Base-by-base conservation (phyloP, 179 eudicot species). In the Drosera spatulata region DNA sequence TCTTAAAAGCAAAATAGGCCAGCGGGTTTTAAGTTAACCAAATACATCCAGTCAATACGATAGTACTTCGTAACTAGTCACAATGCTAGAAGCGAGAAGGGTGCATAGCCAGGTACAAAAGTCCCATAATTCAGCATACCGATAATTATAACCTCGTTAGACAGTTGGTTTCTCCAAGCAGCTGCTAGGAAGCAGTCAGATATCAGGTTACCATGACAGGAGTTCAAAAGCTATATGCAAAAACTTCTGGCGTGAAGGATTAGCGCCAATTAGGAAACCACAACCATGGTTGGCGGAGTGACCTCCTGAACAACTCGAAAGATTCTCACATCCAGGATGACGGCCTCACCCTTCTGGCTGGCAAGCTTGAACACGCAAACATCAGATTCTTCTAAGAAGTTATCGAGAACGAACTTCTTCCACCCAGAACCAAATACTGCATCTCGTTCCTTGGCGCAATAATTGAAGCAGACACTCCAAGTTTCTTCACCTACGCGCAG, bases 381-480 rank as follows among this genome's bases (percentile, higher is more conserved):
- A 59, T 85, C 91, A 33, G 41, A 76, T 44, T 77, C 78, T 70
- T 82, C 80, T 57, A 82, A 64, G 65, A 37, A 50, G 61, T 78
- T 82, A 0, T 76, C 82, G 1, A 62, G 3, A 39, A 61, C 80
- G 37, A 85, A 82, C 1, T 66, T 60, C 69, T 64, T 80, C 91
- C 87, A 80, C 33, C 83, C 85, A 38, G 58, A 6, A 6, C 33
- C 39, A 47, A 80, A 37, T 58, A 65, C 75, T 39, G 74, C 75
- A 15, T 61, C 52, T 41, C 52, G 15, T 51, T 49, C 54, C 10
- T 7, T 2, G 39, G 53, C 40, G n/a, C 12, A 38, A n/a, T 12
- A 55, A 49, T 66, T 10, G 53, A 69, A 72, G 61, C 41, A 55
- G 51, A 71, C 62, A 0, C 1, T 9, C 81, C 81, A 85, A 44